Evolutionary conservation across 495 filamentous ascomycete genomes (phyloP), one percentile per base, ranked within the genome.

Genomic region (Xanthoparmelia taractica): DNA sequence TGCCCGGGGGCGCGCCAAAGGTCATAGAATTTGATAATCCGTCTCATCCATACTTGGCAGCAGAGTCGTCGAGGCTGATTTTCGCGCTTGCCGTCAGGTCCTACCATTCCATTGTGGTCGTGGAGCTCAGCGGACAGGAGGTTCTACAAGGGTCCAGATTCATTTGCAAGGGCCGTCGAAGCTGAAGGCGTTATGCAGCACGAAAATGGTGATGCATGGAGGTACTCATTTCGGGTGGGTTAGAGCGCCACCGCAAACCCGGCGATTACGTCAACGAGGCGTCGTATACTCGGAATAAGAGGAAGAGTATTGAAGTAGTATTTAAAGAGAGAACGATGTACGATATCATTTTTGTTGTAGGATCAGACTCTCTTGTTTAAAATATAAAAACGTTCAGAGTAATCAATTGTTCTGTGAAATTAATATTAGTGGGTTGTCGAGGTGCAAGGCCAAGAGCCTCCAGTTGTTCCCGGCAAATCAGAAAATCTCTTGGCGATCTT

Each of bases 181-280:
- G 6, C 15, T 52, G 27, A 52, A 31, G 48, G 48, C 48, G 13
- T 52, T 18, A 29, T 52, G 48, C 48, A 52, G 48, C 25, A 52
- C 27, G 48, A 52, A 52, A 52, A 52, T 52, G n/a, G 27, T 48
- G 45, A 27, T 48, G 45, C 45, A 48, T 48, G 27, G 48, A 15
- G 48, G 10, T 5, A 29, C 48, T 52, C 25, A 31, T 52, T 52
- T 31, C 27, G 48, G 48, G 17, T 52, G 48, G n/a, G 48, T 52
- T 25, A 52, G 48, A 29, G 27, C 48, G 48, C 48, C 48, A 52
- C 48, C 13, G 13, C 48, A 52, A 31, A 18, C 2, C 27, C 27
- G 27, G 17, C 4, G 7, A 52, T 18, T 52, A 52, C 48, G 25
- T 52, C 23, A 31, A 52, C 12, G 12, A 52, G 25, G 48, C 4